These are phyloP conservation scores for Macrolepiota dolichaula DNA, from an alignment of 768 basidiomycete species.

Conservation along the genomic window DNA sequence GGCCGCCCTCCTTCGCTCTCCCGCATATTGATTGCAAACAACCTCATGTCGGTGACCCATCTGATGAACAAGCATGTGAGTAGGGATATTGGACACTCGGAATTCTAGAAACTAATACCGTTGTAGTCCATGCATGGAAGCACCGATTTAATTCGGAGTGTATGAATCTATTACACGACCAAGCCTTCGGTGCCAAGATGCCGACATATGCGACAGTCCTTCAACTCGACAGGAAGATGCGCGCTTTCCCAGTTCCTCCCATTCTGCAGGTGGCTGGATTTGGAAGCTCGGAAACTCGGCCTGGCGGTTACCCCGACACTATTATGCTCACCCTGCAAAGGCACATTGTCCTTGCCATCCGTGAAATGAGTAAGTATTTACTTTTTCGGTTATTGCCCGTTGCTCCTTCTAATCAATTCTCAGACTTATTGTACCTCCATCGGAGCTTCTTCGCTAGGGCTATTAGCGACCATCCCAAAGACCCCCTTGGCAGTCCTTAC, in stretches of 20 bases:
- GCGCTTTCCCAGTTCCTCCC: conserved; percentile 64
- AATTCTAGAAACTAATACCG: neutral
- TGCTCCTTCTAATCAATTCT: conserved; percentile 9
- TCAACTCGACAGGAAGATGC: conserved; percentile 64
- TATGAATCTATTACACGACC: conserved; percentile 66
- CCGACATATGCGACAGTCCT: conserved; percentile 65
- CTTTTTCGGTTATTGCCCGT: conserved; percentile 1
- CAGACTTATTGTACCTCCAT: conserved; percentile 69
- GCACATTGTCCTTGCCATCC: conserved; percentile 64
- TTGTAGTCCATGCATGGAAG: conserved; percentile 63
- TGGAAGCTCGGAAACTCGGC: conserved; percentile 48
- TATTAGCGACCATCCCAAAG: conserved; percentile 69
- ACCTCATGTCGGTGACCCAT: conserved; percentile 45
- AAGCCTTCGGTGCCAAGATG: conserved; percentile 68
- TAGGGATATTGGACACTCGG: conserved; percentile 12
- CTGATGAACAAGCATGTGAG: conserved; percentile 61
- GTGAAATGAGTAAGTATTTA: conserved; percentile 59
- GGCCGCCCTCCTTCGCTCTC: conserved; percentile 65
- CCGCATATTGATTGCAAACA: conserved; percentile 67
- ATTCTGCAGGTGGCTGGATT: conserved; percentile 68
- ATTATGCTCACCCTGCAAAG: conserved; percentile 57
- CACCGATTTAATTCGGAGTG: conserved; percentile 67
- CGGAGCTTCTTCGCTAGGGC: conserved; percentile 73
- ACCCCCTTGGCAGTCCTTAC: conserved; percentile 69
- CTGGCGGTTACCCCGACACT: conserved; percentile 43